Conservation (phyloP, 2,329 filamentous ascomycete genomes). For the Hypoxylon sp. region DNA sequence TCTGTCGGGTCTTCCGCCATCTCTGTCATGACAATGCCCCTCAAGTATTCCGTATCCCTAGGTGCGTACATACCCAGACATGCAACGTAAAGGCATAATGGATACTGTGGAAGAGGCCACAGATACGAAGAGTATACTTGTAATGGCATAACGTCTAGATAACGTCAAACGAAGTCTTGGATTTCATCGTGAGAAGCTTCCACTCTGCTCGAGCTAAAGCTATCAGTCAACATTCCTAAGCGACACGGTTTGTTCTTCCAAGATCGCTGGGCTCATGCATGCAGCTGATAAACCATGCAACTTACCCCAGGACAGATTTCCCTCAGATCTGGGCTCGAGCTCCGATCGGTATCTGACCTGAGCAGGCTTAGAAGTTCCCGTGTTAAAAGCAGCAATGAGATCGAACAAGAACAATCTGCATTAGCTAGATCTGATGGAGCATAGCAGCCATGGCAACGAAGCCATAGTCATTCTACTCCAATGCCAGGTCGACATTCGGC, state of each 20-base stretch:
- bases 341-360: neutral
- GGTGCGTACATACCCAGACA: no score
- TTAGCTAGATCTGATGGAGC: neutral
- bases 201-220: no score
- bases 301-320: neutral
- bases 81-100: no score
- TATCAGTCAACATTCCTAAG: neutral
- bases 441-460: neutral
- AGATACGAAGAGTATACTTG: no score
- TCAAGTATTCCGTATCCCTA: no score
- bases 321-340: neutral
- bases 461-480: neutral
- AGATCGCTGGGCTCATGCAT: neutral
- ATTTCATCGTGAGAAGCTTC: no score
- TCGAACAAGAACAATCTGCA: neutral
- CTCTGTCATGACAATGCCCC: neutral
- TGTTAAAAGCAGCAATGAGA: neutral
- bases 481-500: no score
- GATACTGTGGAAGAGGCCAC: no score
- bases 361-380: neutral
- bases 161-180: no score
- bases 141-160: no score
- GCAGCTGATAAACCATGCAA: neutral
- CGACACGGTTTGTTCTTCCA: no score
- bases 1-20: neutral